These are phyloP conservation scores for Xerocomellus chrysenteron DNA, from an alignment of 768 basidiomycete genomes.

Conservation along the genomic window DNA sequence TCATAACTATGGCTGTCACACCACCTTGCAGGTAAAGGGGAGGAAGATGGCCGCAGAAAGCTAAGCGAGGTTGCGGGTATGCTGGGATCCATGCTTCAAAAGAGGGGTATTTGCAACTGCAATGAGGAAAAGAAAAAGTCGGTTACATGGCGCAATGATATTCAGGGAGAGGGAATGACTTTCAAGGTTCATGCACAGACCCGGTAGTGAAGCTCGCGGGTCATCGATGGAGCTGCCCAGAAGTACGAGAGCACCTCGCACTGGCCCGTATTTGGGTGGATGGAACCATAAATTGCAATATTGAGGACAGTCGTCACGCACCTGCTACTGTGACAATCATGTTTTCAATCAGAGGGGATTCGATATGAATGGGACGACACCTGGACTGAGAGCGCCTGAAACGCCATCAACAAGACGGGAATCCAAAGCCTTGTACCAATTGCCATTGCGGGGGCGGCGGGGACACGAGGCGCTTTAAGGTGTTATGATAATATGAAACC, in stretches of 20 bases:
- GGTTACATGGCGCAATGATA: conserved; percentile 4
- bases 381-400: conserved; percentile 2
- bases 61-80: conserved; percentile 28
- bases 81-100: conserved; percentile 20
- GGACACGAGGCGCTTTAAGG: conserved; percentile 15
- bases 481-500: conserved; percentile 23
- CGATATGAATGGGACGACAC: conserved; percentile 19
- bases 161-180: conserved; percentile 5
- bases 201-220: background rate
- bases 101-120: conserved; percentile 16
- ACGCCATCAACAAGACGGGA: conserved; percentile 13
- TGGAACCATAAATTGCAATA: background rate
- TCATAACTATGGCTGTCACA: conserved; percentile 17
- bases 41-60: conserved; percentile 21
- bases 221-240: background rate
- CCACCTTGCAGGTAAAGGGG: conserved; percentile 30
- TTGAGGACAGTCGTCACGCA: conserved; percentile 9
- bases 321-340: conserved; percentile 14
- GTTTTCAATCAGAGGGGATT: conserved; percentile 17
- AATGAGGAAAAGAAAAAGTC: conserved; percentile 3
- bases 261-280: conserved; percentile 3
- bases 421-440: conserved; percentile 12
- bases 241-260: background rate
- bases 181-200: conserved; percentile 14
- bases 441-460: conserved; percentile 21